Evolutionary conservation across 179 eudicot species (phyloP), one percentile per base, ranked within the genome.

Genomic region (Vitellaria paradoxa): DNA sequence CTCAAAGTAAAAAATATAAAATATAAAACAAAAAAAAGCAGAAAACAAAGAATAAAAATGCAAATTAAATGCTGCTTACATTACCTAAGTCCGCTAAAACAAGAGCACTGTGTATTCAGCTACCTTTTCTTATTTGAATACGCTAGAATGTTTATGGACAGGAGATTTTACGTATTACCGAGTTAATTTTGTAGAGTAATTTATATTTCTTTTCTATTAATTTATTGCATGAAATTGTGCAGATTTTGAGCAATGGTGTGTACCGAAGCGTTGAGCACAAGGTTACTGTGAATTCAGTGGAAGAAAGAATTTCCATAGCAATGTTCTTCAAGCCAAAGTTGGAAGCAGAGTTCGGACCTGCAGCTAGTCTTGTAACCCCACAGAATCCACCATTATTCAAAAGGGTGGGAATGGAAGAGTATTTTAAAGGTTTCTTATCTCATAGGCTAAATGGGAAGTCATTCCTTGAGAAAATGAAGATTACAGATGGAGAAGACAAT

Each of bases 281-380:
- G 9, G 66, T 37, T 4, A 37, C 23, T 1, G 66, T 63, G 11
- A 63, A 24, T 37, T 23, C 79, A 12, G 65, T 55, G 65, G 67
- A 55, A 42, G 79, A 76, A 45, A 76, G 79, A 53, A 6, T 76
- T 8, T 66, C 79, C 7, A 56, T 67, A 8, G 79, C 73, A 5
- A 55, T 65, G 37, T 76, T 76, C 52, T 10, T 10, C 4, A 21
- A 4, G 10, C 73, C 79, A 59, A 67, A 56, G 0, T 0, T 76
- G 61, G 73, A 67, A 8, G 73, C 47, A 7, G 73, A 52, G 3
- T 15, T 76, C 13, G 79, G 79, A 24, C 79, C 79, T 55, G 63
- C 79, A 55, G 50, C 65, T 7, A 66, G 73, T 40, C 65, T 76
- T 1, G 10, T 65, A 6, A 67, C 72, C 12, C 73, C 73, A 0